Evolutionary conservation across 2,329 filamentous ascomycete species (phyloP), one percentile per base, ranked within the genome.

Genomic region (Penicillium oxalicum): DNA sequence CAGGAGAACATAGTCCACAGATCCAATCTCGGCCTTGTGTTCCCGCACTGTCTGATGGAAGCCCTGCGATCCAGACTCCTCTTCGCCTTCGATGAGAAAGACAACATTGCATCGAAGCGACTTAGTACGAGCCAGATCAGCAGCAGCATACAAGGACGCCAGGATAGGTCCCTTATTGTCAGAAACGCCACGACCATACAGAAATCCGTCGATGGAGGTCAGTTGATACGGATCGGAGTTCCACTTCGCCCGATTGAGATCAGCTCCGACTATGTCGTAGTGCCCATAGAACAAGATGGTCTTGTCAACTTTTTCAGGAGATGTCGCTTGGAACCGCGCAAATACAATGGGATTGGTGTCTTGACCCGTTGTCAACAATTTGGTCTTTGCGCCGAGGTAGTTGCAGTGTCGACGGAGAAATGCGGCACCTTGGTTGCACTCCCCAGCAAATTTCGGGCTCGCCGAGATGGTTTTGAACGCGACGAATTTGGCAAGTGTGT

Each of bases 131-230:
- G 88, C 82, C 3, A 98, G 74, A 60, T 97, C 91, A 0, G 91
- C 88, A 1, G 94, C 91, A 0, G 91, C 93, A 63, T 94, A 97
- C 0, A 98, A 78, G 1, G 93, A 93, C 1, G 94, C 91, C 62
- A 98, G 82, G 51, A 96, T 89, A 0, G 93, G 93, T 0, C 94
- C 93, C 68, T 98, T 98, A 73, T 98, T 97, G 68, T 98, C 93
- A 41, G 90, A 94, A 11, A 94, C 88, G n/a, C 93, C 93, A 60
- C 93, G 87, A 2, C 93, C 93, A 56, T 98, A 97, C 1, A 97
- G 75, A 65, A 91, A 97, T 0, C 93, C 91, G 60, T 95, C 91
- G 48, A 89, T 82, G 4, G 93, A 93, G 44, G 86, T 86, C 62
- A 97, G 78, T n/a, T 84, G 78, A 65, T 97, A 98, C 0, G 93